These are phyloP conservation scores for Mycena rosella DNA, from an alignment of 768 basidiomycete species.

Conservation along the genomic window DNA sequence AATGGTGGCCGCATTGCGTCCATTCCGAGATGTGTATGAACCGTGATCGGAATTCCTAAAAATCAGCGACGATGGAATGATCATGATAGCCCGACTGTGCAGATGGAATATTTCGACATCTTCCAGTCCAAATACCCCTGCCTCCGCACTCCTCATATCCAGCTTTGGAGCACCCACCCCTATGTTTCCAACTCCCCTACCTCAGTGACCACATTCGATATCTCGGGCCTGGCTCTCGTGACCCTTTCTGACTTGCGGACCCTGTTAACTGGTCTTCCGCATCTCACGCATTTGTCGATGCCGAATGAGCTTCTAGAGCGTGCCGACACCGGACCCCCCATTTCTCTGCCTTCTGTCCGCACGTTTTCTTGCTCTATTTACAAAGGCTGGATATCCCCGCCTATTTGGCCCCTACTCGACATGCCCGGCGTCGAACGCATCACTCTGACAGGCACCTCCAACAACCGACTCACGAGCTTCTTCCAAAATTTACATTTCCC, in stretches of 20 bases:
- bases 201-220: neutral
- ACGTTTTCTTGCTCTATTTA: neutral
- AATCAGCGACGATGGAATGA: neutral
- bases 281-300: neutral
- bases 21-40: neutral
- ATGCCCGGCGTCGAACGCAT: neutral
- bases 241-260: neutral
- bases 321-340: neutral
- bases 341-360: neutral
- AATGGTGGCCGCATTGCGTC: neutral
- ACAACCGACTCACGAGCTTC: neutral
- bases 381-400: neutral
- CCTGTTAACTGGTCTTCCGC: neutral
- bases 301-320: neutral
- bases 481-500: neutral
- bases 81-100: neutral
- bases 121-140: neutral
- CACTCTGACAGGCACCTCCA: neutral
- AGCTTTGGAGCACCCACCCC: neutral
- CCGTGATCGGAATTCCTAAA: neutral
- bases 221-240: neutral
- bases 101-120: neutral
- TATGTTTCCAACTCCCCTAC: neutral
- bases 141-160: neutral
- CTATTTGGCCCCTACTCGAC: neutral